Evolutionary conservation across 345 rosid genomes (phyloP).

Genomic region (Eucalyptus lansdowneana): DNA sequence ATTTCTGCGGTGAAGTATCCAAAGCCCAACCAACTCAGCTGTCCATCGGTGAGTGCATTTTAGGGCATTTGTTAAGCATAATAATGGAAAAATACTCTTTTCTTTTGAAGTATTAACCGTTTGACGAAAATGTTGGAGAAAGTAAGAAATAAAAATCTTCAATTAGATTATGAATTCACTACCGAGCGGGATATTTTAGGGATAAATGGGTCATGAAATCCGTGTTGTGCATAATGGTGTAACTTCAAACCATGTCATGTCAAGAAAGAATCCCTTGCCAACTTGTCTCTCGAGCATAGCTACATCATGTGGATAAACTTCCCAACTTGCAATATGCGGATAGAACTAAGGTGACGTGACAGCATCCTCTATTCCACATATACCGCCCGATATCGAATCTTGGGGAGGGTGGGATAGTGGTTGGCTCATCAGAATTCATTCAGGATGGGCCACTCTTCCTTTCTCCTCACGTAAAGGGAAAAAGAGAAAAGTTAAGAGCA

Average conservation of each 20-base stretch:
- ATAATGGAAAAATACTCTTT: neutral
- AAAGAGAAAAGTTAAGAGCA: too few relatives aligned
- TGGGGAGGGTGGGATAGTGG: neutral
- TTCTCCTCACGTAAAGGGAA: too few relatives aligned
- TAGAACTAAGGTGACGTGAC: neutral
- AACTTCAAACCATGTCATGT: neutral
- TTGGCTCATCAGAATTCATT: neutral
- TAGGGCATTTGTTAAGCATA: neutral
- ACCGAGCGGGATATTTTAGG: neutral
- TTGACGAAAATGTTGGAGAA: neutral
- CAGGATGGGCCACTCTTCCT: neutral
- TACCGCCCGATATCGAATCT: too few relatives aligned
- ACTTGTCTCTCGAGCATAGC: neutral
- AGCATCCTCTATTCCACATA: neutral
- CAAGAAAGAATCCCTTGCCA: neutral
- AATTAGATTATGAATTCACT: neutral
- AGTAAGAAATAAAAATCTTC: neutral
- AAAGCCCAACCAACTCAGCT: too few relatives aligned
- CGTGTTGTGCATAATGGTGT: neutral
- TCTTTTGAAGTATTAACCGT: neutral
- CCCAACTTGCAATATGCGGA: neutral
- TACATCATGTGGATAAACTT: neutral
- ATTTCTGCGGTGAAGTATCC: too few relatives aligned
- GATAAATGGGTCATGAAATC: neutral
- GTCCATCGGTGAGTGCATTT: too few relatives aligned